phyloP scores from a whole-genome alignment of 305 asterid genomes.

The Rubia occidens region DNA sequence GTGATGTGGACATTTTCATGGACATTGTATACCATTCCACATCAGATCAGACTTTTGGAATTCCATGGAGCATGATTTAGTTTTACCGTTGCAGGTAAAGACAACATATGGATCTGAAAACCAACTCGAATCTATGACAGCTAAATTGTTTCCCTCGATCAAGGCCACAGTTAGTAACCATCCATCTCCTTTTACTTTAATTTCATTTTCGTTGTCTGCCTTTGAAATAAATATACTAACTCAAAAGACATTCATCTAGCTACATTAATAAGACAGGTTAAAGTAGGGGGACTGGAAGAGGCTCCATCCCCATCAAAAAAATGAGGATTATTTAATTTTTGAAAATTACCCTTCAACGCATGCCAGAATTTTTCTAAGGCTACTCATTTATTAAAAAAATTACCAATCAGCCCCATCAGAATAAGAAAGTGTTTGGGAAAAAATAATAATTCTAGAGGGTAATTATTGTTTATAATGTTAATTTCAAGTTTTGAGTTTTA shows the following conservation, averaged over 20 bases:
- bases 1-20: not conserved
- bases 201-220: slow-evolving; percentile 82
- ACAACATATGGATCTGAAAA: slow-evolving; percentile 93
- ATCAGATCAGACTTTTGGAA: slow-evolving; percentile 71
- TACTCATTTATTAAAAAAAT: too few species aligned
- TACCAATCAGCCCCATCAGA: too few species aligned
- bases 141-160: slow-evolving; percentile 76
- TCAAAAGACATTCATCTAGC: not conserved
- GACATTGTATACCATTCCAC: slow-evolving; percentile 61
- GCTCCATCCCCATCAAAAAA: too few species aligned
- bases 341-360: too few species aligned
- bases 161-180: slow-evolving; percentile 95
- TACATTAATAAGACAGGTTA: not conserved
- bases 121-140: slow-evolving; percentile 73
- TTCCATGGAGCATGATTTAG: slow-evolving; percentile 84
- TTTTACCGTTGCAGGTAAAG: slow-evolving; percentile 87
- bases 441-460: too few species aligned
- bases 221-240: slow-evolving; percentile 12
- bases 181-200: slow-evolving; percentile 90
- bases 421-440: too few species aligned
- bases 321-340: too few species aligned
- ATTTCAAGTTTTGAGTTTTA: too few species aligned
- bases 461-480: too few species aligned
- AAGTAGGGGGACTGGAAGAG: too few species aligned
- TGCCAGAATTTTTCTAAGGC: too few species aligned